Conservation (phyloP, 2,329 filamentous ascomycete species). For the Cytospora chrysosperma region DNA sequence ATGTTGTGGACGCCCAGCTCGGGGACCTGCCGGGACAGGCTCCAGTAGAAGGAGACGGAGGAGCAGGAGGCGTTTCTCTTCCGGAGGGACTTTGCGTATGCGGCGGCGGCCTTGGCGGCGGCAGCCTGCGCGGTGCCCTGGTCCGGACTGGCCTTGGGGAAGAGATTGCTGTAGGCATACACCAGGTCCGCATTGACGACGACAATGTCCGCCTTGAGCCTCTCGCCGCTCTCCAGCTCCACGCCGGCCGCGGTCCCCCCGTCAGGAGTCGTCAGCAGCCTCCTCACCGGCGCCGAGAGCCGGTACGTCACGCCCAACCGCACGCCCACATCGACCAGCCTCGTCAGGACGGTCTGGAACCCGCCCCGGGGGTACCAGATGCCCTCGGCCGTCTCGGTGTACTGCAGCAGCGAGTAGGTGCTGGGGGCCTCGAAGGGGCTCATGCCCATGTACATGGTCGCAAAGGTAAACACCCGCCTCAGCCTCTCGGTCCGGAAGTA, state of each 20-base stretch:
- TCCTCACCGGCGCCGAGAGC: slow-evolving; percentile 56
- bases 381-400: slow-evolving; percentile 72
- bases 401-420: slow-evolving; percentile 72
- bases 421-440: slow-evolving; percentile 72
- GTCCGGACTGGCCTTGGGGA: slow-evolving; percentile 42
- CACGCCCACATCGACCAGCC: slow-evolving; percentile 62
- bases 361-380: slow-evolving; percentile 75
- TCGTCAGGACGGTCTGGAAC: slow-evolving; percentile 65
- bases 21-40: slow-evolving; percentile 57
- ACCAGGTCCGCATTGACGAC: slow-evolving; percentile 73
- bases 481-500: slow-evolving; percentile 71
- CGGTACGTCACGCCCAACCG: slow-evolving; percentile 62
- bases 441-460: slow-evolving; percentile 84
- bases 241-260: slow-evolving; percentile 58
- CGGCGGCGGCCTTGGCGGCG: slow-evolving; percentile 21
- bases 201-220: slow-evolving; percentile 63
- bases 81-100: slow-evolving; percentile 40
- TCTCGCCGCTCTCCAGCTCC: slow-evolving; percentile 55
- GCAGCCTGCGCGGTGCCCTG: background rate
- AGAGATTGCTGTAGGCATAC: slow-evolving; percentile 70
- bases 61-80: slow-evolving; percentile 63
- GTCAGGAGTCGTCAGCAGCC: slow-evolving; percentile 53
- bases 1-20: slow-evolving; percentile 72
- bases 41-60: slow-evolving; percentile 77
- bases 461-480: slow-evolving; percentile 71